phyloP scores from a whole-genome alignment of 169 alveolate genomes.

The Toxoplasma gondii region DNA sequence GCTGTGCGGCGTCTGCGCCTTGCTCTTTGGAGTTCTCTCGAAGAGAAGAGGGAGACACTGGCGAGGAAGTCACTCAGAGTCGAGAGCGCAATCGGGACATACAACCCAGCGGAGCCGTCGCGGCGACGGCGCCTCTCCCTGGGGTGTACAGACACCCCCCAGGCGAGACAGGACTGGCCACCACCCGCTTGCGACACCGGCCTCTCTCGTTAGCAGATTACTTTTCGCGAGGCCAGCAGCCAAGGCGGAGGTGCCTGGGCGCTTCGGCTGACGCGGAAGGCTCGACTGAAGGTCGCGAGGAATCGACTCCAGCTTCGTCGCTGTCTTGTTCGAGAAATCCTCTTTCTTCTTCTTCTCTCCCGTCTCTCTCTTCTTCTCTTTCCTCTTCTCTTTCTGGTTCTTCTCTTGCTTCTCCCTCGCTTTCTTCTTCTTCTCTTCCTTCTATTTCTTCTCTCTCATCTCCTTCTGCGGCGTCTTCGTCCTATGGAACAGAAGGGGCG shows the following conservation, averaged over 20 bases:
- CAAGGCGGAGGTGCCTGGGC: neutral
- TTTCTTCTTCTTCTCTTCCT: neutral
- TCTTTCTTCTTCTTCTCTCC: conserved; percentile 1
- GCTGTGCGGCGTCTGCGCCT: neutral
- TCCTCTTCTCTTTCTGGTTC: neutral
- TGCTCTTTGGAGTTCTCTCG: neutral
- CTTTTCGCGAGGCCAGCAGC: neutral
- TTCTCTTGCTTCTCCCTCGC: neutral
- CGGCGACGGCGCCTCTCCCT: neutral
- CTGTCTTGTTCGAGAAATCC: neutral
- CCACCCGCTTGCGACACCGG: too few species aligned
- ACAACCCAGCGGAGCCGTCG: neutral
- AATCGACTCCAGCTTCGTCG: too few species aligned
- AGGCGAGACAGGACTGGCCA: too few species aligned
- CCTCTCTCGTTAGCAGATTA: too few species aligned
- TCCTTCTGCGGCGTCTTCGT: neutral
- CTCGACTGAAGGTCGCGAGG: too few species aligned
- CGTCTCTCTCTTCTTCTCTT: neutral
- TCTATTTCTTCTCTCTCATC: neutral
- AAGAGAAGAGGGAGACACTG: neutral
- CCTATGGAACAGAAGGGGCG: neutral
- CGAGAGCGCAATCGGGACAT: too few species aligned
- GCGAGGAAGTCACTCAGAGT: neutral
- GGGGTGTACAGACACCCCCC: too few species aligned
- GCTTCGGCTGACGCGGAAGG: neutral